Evolutionary conservation across 2,329 filamentous ascomycete genomes (phyloP).

Genomic region (Microdochium trichocladiopsis): DNA sequence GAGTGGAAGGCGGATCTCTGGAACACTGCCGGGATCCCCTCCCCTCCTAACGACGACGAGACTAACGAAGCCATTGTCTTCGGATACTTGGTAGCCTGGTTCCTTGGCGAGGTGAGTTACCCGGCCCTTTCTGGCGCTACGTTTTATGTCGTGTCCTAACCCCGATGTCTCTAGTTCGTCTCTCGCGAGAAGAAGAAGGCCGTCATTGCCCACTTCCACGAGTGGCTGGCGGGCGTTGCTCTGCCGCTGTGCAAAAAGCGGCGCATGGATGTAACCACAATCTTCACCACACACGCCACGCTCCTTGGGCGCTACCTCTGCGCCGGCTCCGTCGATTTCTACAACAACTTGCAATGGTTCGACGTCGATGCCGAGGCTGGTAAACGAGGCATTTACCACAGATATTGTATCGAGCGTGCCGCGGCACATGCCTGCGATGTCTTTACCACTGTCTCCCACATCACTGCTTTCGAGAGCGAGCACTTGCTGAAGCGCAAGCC

Average conservation of each 20-base stretch:
- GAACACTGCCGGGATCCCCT: slow-evolving; percentile 89
- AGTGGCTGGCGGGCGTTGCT: slow-evolving; percentile 94
- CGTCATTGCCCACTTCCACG: slow-evolving; percentile 97
- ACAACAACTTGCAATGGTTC: slow-evolving; percentile 97
- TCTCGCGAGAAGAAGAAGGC: slow-evolving; percentile 87
- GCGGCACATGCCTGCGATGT: slow-evolving; percentile 90
- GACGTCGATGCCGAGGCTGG: slow-evolving; percentile 95
- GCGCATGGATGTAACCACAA: slow-evolving; percentile 92
- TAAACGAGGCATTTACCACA: slow-evolving; percentile 96
- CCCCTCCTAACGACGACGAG: slow-evolving; percentile 83
- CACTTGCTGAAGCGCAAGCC: slow-evolving; percentile 96
- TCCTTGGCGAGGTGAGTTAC: slow-evolving; percentile 83
- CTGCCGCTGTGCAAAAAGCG: slow-evolving; percentile 88
- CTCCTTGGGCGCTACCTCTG: slow-evolving; percentile 93
- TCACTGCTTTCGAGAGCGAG: slow-evolving; percentile 97
- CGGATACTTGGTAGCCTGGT: slow-evolving; percentile 96
- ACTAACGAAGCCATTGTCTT: slow-evolving; percentile 98
- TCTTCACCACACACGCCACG: slow-evolving; percentile 97
- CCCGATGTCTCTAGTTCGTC: slow-evolving; percentile 60
- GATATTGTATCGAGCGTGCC: slow-evolving; percentile 95
- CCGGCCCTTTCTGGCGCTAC: neutral
- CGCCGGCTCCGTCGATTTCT: slow-evolving; percentile 96
- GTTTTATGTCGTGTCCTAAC: slow-evolving; percentile 6
- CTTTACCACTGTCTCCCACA: slow-evolving; percentile 97
- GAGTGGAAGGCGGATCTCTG: slow-evolving; percentile 98